Percentiles rank a stretch among this genome's conserved stretches.
Conservation (phyloP, 129 eudicot genomes). For the Pseudognaphalium luteoalbum region DNA sequence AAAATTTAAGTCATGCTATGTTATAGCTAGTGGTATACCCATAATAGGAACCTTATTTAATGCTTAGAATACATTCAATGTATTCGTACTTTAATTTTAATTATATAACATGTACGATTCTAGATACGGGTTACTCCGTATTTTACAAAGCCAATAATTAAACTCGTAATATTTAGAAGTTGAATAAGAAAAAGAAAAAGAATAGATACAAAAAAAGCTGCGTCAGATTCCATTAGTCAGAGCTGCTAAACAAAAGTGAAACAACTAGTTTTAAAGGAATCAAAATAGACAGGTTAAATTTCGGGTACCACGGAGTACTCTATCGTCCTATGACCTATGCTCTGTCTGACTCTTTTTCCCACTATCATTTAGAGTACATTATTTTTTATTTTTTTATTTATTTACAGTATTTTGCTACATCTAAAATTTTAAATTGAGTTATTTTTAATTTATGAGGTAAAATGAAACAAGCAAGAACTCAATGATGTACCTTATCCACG, state of each 20-base stretch:
- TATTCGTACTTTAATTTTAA: neutral
- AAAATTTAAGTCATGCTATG: neutral
- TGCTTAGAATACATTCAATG: neutral
- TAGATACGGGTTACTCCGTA: neutral
- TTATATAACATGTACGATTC: neutral
- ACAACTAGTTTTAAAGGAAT: conserved; percentile 7
- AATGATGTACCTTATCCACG: conserved; percentile 20
- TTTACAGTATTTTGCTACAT: neutral
- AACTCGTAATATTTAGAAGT: neutral
- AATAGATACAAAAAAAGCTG: conserved; percentile 15
- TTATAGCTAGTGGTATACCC: neutral
- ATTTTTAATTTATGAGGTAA: too few relatives aligned
- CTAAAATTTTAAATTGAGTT: neutral
- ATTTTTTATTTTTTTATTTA: neutral
- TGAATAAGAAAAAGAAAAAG: conserved; percentile 1
- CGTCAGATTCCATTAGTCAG: conserved; percentile 35
- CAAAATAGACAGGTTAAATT: conserved; percentile 12
- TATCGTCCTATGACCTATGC: conserved; percentile 14
- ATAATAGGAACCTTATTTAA: neutral
- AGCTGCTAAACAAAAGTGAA: conserved; percentile 26
- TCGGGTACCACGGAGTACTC: conserved; percentile 45
- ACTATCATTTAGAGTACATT: neutral
- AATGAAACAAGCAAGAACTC: neutral
- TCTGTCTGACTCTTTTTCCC: neutral
- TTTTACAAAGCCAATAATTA: neutral